phyloP scores from a whole-genome alignment of 2,329 filamentous ascomycete genomes.

The Exophiala alcalophila region DNA sequence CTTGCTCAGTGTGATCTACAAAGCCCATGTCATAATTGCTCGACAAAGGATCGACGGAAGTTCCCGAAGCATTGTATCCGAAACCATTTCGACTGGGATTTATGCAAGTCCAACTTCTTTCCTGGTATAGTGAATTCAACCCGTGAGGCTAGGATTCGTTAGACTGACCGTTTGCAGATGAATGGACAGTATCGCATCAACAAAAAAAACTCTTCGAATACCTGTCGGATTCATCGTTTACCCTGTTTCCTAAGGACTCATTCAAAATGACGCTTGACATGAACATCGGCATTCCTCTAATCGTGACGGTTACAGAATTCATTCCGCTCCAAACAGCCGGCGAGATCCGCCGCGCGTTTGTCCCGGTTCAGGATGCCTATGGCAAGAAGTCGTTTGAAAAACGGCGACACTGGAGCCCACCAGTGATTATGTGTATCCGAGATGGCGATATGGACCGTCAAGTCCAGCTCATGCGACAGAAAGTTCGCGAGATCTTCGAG shows the following conservation, averaged over 20 bases:
- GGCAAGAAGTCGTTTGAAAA: slow-evolving; percentile 10
- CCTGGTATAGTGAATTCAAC: slow-evolving; percentile 12
- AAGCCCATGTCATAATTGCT: slow-evolving; percentile 15
- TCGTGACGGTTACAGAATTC: slow-evolving; percentile 19
- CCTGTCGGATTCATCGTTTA: slow-evolving; percentile 12
- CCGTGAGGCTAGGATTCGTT: not conserved
- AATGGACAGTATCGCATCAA: slow-evolving; percentile 17
- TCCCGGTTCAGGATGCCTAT: slow-evolving; percentile 2
- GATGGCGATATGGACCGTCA: slow-evolving; percentile 3
- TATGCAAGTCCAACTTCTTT: slow-evolving; percentile 12
- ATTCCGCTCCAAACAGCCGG: slow-evolving; percentile 6
- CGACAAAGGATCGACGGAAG: slow-evolving; percentile 24
- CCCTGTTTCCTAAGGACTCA: not conserved
- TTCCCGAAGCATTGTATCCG: slow-evolving; percentile 22
- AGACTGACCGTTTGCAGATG: slow-evolving; percentile 13
- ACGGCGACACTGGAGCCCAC: slow-evolving; percentile 20
- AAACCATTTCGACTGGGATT: slow-evolving; percentile 14
- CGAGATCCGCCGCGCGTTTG: slow-evolving; percentile 15
- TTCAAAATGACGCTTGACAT: slow-evolving; percentile 20
- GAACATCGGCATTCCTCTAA: slow-evolving; percentile 10
- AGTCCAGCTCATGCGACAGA: slow-evolving; percentile 6
- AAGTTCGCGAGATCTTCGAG: slow-evolving; percentile 15
- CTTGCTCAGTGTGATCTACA: slow-evolving; percentile 24
- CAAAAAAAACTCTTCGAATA: slow-evolving; percentile 8
- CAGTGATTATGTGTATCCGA: slow-evolving; percentile 22